phyloP scores from a whole-genome alignment of 2,329 filamentous ascomycete species.

The Trichoderma brevicompactum region DNA sequence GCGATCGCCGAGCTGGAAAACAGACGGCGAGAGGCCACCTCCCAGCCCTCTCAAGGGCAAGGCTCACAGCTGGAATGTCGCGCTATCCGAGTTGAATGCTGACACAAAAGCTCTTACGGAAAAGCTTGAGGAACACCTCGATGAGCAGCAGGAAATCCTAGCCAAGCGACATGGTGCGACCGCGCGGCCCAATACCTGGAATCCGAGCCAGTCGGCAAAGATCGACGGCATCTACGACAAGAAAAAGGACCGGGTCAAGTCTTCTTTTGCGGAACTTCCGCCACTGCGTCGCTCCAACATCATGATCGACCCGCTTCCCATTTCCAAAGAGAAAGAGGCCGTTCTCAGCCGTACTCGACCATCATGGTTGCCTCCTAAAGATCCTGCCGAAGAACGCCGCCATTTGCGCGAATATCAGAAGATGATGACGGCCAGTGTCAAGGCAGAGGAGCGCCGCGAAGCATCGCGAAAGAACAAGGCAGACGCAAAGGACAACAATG shows the following conservation, averaged over 20 bases:
- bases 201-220: constrained; percentile 40
- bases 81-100: constrained; percentile 68
- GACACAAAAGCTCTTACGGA: constrained; percentile 78
- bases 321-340: constrained; percentile 85
- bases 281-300: constrained; percentile 74
- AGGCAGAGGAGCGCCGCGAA: constrained; percentile 64
- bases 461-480: constrained; percentile 56
- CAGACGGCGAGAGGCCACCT: constrained; percentile 43
- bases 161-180: constrained; percentile 38
- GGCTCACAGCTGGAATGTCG: constrained; percentile 76
- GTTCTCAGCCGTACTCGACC: constrained; percentile 79
- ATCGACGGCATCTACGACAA: constrained; percentile 42
- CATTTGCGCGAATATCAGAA: constrained; percentile 85
- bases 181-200: constrained; percentile 49
- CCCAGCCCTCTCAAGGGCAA: constrained; percentile 56
- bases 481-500: constrained; percentile 58
- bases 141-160: constrained; percentile 56
- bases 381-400: constrained; percentile 86
- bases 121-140: constrained; percentile 78
- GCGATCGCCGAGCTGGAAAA: constrained; percentile 60
- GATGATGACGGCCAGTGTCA: constrained; percentile 72
- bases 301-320: constrained; percentile 81
- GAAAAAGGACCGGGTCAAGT: constrained; percentile 62
- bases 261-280: constrained; percentile 70
- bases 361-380: constrained; percentile 84